Evolutionary conservation across 495 filamentous ascomycete species (phyloP).

Genomic region (Xylaria cubensis): DNA sequence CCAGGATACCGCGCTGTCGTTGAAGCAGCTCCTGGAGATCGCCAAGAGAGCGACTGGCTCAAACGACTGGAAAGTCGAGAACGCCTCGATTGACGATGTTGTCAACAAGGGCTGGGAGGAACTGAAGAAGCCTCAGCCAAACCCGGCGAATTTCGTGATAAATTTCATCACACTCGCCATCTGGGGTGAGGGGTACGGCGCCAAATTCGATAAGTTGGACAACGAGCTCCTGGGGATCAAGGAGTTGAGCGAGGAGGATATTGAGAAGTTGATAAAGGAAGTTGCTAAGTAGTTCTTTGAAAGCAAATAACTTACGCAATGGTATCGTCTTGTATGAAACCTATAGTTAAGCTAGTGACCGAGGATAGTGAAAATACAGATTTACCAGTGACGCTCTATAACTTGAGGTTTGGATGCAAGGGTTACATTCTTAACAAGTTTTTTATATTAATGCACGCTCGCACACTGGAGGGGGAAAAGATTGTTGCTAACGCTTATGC

Average conservation of each 20-base stretch:
- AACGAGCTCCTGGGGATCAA: constrained; percentile 34
- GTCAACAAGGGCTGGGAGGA: constrained; percentile 12
- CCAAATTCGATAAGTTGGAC: constrained; percentile 30
- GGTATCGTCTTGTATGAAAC: not conserved
- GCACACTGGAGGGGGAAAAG: too few species aligned
- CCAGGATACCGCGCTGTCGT: constrained; percentile 32
- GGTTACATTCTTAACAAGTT: too few species aligned
- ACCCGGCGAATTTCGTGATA: constrained; percentile 27
- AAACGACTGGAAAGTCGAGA: constrained; percentile 18
- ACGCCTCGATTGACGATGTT: constrained; percentile 18
- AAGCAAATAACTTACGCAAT: not conserved
- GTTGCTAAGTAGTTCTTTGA: not conserved
- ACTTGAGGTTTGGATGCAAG: not conserved
- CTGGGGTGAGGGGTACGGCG: constrained; percentile 45
- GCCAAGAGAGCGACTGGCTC: constrained; percentile 27
- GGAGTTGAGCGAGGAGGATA: constrained; percentile 26
- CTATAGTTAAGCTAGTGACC: not conserved
- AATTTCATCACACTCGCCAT: constrained; percentile 39
- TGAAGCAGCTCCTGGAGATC: constrained; percentile 40
- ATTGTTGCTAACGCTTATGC: too few species aligned
- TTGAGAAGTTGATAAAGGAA: constrained; percentile 5
- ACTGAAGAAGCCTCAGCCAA: constrained; percentile 35
- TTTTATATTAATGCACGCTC: too few species aligned
- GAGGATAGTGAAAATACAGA: not conserved
- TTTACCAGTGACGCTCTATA: not conserved